Evolutionary conservation across 176 grass and related monocot genomes (phyloP), one percentile per base, ranked within the genome.

Genomic region (Hsuehochloa calcarea): DNA sequence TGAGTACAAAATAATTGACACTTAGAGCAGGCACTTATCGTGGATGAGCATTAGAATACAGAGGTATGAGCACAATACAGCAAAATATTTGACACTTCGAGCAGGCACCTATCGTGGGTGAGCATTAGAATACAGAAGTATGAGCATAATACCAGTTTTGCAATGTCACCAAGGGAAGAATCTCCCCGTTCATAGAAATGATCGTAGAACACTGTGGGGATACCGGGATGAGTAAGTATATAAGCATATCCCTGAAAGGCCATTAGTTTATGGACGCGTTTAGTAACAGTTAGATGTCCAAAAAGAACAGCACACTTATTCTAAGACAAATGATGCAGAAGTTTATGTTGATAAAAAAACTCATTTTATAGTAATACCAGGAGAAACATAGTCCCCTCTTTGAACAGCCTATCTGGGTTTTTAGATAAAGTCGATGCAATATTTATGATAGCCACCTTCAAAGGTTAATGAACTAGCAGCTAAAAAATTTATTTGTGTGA

Each of bases 191-290:
- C 89, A 52, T 88, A 99, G 60, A 99, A 96, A 74, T 99, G 93
- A 41, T 99, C 96, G 14, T 96, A 99, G 86, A 99, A 99, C 23
- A 99, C 81, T 0, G 74, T 89, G n/a, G 96, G 96, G 76, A 94
- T 96, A 31, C 96, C 91, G 20, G 96, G 96, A 71, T 99, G 96
- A 2, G 91, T 99, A 78, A 99, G 91, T 87, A 99, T 91, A 86
- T 99, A 99, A 17, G 91, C 91, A 83, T 99, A 99, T 86, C 96
- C 96, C 96, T 99, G 79, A 56, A 83, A 76, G 25, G 72, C 0
- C 3, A 78, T 75, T 72, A 74, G 40, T 52, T 75, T 74, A 38
- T 84, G 52, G 27, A 83, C 4, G 9, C 50, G 67, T 83, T 55
- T 20, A 66, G n/a, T 26, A 71, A 31, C 25, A 65, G 23, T 40